Conservation (phyloP, 2,329 filamentous ascomycete genomes). For the Fusarium clavum region DNA sequence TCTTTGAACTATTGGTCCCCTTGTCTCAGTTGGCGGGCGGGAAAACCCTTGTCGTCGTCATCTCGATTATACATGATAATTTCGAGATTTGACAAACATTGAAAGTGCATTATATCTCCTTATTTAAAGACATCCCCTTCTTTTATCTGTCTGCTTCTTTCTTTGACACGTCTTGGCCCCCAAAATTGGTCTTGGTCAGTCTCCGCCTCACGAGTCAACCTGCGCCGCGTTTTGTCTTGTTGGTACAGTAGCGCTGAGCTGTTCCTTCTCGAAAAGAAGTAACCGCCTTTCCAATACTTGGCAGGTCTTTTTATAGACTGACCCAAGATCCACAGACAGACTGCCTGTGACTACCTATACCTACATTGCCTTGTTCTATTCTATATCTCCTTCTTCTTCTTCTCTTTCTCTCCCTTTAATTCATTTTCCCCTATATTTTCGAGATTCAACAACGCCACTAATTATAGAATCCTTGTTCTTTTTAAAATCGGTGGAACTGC, state of each 20-base stretch:
- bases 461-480: slow-evolving; percentile 27
- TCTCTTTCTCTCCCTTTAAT: neutral
- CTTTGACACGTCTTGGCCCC: slow-evolving; percentile 24
- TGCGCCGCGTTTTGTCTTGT: slow-evolving; percentile 27
- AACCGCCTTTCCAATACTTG: slow-evolving; percentile 24
- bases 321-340: neutral
- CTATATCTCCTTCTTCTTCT: neutral
- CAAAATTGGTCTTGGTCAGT: slow-evolving; percentile 6
- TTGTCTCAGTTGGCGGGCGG: slow-evolving; percentile 26
- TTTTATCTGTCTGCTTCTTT: neutral
- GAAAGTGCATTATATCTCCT: neutral
- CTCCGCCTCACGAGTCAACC: slow-evolving; percentile 37
- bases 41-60: slow-evolving; percentile 25
- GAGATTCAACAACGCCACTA: slow-evolving; percentile 5
- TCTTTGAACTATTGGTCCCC: neutral
- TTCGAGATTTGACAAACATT: neutral
- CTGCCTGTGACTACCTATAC: neutral
- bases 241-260: slow-evolving; percentile 1
- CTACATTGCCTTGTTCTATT: slow-evolving; percentile 9
- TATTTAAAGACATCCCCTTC: too few species aligned
- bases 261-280: slow-evolving; percentile 23
- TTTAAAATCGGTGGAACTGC: slow-evolving; percentile 13
- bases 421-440: slow-evolving; percentile 21
- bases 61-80: slow-evolving; percentile 11
- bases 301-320: slow-evolving; percentile 18